phyloP scores from a whole-genome alignment of 2,329 filamentous ascomycete species.

The Dactylellina drechsleri region DNA sequence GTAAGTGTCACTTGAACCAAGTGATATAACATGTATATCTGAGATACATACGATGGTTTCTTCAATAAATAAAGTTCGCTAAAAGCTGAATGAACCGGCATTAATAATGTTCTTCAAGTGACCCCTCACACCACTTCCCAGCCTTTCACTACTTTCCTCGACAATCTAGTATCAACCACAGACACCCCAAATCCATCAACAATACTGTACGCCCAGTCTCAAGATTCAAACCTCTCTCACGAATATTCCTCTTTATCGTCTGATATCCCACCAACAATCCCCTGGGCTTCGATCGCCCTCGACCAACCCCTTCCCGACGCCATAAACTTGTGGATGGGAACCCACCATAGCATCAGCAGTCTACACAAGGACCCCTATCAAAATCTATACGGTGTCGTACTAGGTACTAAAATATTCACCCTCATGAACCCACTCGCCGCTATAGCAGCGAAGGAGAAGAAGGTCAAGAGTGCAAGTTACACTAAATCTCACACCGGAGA shows the following conservation, averaged over 20 bases:
- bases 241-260: slow-evolving; percentile 74
- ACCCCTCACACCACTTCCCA: slow-evolving; percentile 77
- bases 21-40: no score
- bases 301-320: slow-evolving; percentile 72
- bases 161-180: slow-evolving; percentile 59
- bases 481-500: slow-evolving; percentile 50
- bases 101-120: slow-evolving; percentile 61
- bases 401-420: slow-evolving; percentile 78
- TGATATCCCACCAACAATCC: slow-evolving; percentile 72
- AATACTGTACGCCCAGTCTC: slow-evolving; percentile 77
- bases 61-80: no score
- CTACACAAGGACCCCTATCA: slow-evolving; percentile 87
- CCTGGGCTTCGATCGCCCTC: slow-evolving; percentile 78
- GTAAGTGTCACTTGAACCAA: slow-evolving; percentile 55
- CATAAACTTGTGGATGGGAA: slow-evolving; percentile 85
- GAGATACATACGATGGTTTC: no score
- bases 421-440: slow-evolving; percentile 77
- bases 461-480: slow-evolving; percentile 71
- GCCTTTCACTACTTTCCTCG: slow-evolving; percentile 71
- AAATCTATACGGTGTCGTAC: slow-evolving; percentile 81
- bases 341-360: slow-evolving; percentile 74
- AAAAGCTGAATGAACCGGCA: no score
- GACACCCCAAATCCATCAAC: slow-evolving; percentile 60
- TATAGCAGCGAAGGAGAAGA: slow-evolving; percentile 74
- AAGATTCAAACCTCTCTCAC: slow-evolving; percentile 82